Evolutionary conservation across 192 early-diverging fungal genomes (phyloP), one percentile per base, ranked within the genome.

Genomic region (Linnemannia elongata): DNA sequence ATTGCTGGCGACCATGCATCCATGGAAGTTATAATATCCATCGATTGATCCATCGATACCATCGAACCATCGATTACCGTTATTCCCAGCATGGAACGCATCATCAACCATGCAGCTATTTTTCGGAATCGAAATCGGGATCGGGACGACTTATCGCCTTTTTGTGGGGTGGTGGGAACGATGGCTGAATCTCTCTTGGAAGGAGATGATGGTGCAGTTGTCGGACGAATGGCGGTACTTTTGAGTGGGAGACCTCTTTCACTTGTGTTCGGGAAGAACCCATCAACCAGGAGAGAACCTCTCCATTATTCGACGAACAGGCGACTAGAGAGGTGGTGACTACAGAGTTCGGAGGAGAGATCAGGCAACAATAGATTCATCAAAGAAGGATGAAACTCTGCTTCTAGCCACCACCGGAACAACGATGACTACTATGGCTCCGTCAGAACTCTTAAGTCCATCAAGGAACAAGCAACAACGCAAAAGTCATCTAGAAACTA

Each of bases 41-140:
- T 81, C 79, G 70, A 80, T 80, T 72, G 79, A 81, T 81, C 79
- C 63, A 81, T 81, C 79, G 69, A 27, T 22, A 17, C 39, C 45
- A 72, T 42, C 39, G 22, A 42, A 22, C 70, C 20, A 72, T 66
- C 27, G 13, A 12, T 66, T 24, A 4, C 27, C 12, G 12, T 66
- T 3, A 66, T 66, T 30, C 27, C 27, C 60, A 30, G 12, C 30
- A 33, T 9, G 12, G 30, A 66, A 13, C 10, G 3, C n/a, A 33
- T 66, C 60, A 33, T 8, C 60, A 66, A 33, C 27, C 60, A 33
- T 27, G n/a, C 17, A 33, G 30, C 30, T 27, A 27, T 33, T 30
- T 33, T 66, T 66, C 60, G 30, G 60, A 1, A 66, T 66, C 60
- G 30, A 30, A 1, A 66, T 33, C 27, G 27, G 13, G 60, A 30